Conservation (phyloP, 306 rosid genomes). For the Pterocarpus santalinus region DNA sequence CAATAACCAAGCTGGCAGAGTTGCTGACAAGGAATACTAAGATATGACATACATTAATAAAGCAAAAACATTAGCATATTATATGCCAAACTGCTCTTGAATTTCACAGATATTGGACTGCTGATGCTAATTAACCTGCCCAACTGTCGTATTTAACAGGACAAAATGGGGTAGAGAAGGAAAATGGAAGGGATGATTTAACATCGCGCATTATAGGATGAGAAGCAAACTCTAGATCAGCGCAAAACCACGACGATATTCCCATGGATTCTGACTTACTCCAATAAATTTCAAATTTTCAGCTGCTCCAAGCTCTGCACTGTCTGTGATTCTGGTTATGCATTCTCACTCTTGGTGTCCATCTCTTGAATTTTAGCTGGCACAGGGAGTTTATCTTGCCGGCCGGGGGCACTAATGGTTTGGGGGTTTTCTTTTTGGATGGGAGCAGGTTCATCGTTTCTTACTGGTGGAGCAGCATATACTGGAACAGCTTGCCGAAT, state of each 20-base stretch:
- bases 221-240: slow-evolving; percentile 55
- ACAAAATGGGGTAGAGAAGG: slow-evolving; percentile 56
- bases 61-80: slow-evolving; percentile 41
- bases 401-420: slow-evolving; percentile 38
- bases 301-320: slow-evolving; percentile 66
- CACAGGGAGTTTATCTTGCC: slow-evolving; percentile 45
- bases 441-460: slow-evolving; percentile 58
- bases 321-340: slow-evolving; percentile 55
- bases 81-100: slow-evolving; percentile 55
- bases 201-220: slow-evolving; percentile 65
- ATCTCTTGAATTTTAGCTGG: slow-evolving; percentile 57
- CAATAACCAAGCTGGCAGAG: slow-evolving; percentile 36
- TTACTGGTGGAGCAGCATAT: slow-evolving; percentile 73
- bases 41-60: slow-evolving; percentile 43
- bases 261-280: slow-evolving; percentile 50
- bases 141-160: slow-evolving; percentile 67
- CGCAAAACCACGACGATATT: slow-evolving; percentile 67
- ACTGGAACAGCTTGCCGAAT: slow-evolving; percentile 85
- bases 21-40: slow-evolving; percentile 30
- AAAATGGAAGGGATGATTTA: slow-evolving; percentile 50
- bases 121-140: slow-evolving; percentile 73
- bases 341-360: slow-evolving; percentile 48
- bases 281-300: slow-evolving; percentile 65
- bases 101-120: slow-evolving; percentile 57
- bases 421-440: slow-evolving; percentile 52